phyloP scores from a whole-genome alignment of 169 alveolate species.

The Plasmodium berghei region DNA sequence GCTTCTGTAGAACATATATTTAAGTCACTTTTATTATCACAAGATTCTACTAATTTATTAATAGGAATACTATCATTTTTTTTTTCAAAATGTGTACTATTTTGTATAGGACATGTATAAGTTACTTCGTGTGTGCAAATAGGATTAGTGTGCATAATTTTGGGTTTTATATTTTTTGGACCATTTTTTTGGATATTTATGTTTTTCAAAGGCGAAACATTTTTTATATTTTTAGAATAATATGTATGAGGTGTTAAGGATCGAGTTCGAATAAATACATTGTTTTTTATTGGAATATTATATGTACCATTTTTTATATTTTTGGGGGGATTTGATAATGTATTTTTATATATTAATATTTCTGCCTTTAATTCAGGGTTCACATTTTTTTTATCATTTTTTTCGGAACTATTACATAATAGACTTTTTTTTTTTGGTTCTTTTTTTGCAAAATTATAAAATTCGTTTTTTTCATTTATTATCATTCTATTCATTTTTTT shows the following conservation, averaged over 20 bases:
- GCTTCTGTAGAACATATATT: constrained; percentile 33
- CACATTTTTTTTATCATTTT: constrained; percentile 5
- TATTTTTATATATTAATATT: constrained; percentile 36
- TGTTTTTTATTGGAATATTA: not conserved
- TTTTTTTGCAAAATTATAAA: not conserved
- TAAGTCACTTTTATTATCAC: not conserved
- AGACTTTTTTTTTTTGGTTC: constrained; percentile 13
- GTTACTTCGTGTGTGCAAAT: constrained; percentile 49
- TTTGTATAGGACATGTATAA: constrained; percentile 17
- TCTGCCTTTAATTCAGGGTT: constrained; percentile 19
- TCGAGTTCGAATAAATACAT: constrained; percentile 55
- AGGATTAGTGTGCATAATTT: not conserved
- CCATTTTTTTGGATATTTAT: constrained; percentile 8
- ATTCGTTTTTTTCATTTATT: not conserved
- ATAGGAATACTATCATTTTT: not conserved
- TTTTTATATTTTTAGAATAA: not conserved
- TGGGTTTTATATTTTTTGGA: not conserved
- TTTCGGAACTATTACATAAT: constrained; percentile 30
- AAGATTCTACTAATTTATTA: not conserved
- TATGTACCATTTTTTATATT: not conserved
- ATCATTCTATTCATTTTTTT: not conserved
- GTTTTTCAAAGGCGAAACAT: constrained; percentile 17
- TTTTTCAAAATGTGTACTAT: not conserved
- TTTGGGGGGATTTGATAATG: not conserved
- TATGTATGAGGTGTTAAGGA: constrained; percentile 22